A percentile compares a stretch with the other conserved stretches of the same genome.
Evolutionary conservation across 2,329 filamentous ascomycete genomes (phyloP).

Genomic region (Claviceps capensis): DNA sequence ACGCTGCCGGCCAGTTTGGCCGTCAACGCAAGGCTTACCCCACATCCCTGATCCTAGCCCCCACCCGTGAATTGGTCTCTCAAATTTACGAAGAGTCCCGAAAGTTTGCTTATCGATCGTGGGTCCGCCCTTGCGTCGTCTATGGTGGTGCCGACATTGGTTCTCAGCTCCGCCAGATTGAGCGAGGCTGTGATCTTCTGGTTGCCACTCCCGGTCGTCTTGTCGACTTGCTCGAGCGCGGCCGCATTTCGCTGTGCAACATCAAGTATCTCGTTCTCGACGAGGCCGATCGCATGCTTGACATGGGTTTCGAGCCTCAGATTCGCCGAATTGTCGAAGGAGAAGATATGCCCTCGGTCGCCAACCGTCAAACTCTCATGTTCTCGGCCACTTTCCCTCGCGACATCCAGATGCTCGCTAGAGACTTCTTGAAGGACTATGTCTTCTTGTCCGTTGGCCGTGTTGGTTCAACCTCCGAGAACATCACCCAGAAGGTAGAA

Average conservation of each 20-base stretch:
- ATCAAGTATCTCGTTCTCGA: conserved; percentile 99
- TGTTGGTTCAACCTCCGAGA: conserved; percentile 98
- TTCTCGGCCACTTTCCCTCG: conserved; percentile 98
- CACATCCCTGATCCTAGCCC: conserved; percentile 87
- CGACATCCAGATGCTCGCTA: conserved; percentile 97
- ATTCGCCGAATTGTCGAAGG: conserved; percentile 97
- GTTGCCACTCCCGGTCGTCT: conserved; percentile 95
- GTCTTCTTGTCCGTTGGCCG: conserved; percentile 97
- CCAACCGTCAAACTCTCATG: conserved; percentile 93
- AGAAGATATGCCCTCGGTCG: conserved; percentile 86
- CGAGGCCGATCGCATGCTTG: conserved; percentile 99
- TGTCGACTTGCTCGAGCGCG: conserved; percentile 95
- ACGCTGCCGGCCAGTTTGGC: conserved; percentile 58
- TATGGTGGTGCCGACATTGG: conserved; percentile 99
- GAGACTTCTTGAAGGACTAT: conserved; percentile 98
- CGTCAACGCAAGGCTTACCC: conserved; percentile 97
- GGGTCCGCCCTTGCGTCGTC: conserved; percentile 96
- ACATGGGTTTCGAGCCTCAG: conserved; percentile 99
- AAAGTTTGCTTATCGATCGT: conserved; percentile 97
- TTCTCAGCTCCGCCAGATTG: conserved; percentile 94
- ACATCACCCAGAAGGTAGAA: conserved; percentile 98
- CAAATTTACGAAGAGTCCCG: conserved; percentile 96
- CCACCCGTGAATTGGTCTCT: conserved; percentile 94
- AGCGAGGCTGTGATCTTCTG: conserved; percentile 90
- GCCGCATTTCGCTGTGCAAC: conserved; percentile 91